Percentiles rank a stretch among this genome's conserved stretches.
Evolutionary conservation across 768 basidiomycete species (phyloP).

Genomic region (Panaeolus cyanescens): DNA sequence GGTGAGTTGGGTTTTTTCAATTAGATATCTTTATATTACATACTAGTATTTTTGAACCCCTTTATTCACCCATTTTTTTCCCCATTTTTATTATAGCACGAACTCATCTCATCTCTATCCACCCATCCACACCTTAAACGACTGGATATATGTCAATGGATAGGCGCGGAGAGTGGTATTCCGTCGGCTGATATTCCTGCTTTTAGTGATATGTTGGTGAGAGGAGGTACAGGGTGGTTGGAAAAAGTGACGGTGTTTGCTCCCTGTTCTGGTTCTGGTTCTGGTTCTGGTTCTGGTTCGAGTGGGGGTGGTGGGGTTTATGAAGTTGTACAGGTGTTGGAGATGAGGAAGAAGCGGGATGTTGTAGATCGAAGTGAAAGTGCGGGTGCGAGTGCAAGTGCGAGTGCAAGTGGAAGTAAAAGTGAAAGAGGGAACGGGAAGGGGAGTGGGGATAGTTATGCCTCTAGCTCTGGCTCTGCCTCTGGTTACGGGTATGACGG

Average conservation of each 20-base stretch:
- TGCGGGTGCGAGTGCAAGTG: neutral
- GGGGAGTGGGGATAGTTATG: neutral
- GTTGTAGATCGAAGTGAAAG: no score
- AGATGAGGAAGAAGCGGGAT: neutral
- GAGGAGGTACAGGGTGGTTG: neutral
- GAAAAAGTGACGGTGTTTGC: neutral
- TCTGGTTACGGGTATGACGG: no score
- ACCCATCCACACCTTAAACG: neutral
- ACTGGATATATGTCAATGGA: neutral
- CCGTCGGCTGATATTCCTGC: no score
- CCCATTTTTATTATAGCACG: neutral
- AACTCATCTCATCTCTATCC: neutral
- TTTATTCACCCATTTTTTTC: no score
- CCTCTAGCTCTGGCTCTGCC: no score
- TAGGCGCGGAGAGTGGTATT: no score
- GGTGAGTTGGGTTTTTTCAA: neutral
- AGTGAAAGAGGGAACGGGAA: neutral
- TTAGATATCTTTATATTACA: no score
- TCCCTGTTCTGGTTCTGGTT: no score
- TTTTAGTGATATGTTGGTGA: no score
- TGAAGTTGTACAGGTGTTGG: neutral
- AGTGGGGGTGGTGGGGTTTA: neutral
- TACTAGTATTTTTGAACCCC: no score
- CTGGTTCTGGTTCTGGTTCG: no score
- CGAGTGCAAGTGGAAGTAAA: neutral